Percentiles rank a stretch among this genome's conserved stretches.
phyloP scores from a whole-genome alignment of 208 protist species.

The Wallacemonas sp. region DNA sequence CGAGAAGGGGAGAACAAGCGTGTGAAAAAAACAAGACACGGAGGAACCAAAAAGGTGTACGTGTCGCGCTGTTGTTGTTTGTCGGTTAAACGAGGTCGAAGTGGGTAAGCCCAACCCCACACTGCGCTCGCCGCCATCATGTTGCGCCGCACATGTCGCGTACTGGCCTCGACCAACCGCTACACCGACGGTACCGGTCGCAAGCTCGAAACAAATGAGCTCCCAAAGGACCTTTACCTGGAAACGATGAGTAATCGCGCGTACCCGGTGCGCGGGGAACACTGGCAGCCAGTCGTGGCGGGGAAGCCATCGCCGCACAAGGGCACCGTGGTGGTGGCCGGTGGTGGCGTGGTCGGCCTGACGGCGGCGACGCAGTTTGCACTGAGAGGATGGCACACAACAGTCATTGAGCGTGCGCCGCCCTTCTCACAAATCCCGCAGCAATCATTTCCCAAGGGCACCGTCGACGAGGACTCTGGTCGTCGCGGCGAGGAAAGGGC shows the following conservation, averaged over 20 bases:
- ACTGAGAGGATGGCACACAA: slow-evolving; percentile 86
- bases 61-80: no score
- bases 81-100: no score
- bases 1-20: no score
- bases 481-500: no score
- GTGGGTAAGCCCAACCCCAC: no score
- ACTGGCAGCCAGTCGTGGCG: slow-evolving; percentile 82
- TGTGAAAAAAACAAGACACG: no score
- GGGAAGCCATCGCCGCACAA: slow-evolving; percentile 75
- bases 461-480: background rate
- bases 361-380: slow-evolving; percentile 66
- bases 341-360: slow-evolving; percentile 86
- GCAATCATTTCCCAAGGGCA: background rate
- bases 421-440: slow-evolving; percentile 20
- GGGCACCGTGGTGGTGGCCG: slow-evolving; percentile 83
- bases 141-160: slow-evolving; percentile 46
- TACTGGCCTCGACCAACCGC: slow-evolving; percentile 78
- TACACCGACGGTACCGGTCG: slow-evolving; percentile 88
- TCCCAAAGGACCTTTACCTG: slow-evolving; percentile 73
- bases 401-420: slow-evolving; percentile 67
- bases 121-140: slow-evolving; percentile 20
- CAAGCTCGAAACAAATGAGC: slow-evolving; percentile 47
- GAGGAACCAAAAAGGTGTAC: no score
- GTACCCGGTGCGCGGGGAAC: slow-evolving; percentile 74
- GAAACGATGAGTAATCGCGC: slow-evolving; percentile 87